These are phyloP conservation scores for Paratinospora sagittata DNA, from an alignment of 164 flowering plant genomes.

Conservation along the genomic window DNA sequence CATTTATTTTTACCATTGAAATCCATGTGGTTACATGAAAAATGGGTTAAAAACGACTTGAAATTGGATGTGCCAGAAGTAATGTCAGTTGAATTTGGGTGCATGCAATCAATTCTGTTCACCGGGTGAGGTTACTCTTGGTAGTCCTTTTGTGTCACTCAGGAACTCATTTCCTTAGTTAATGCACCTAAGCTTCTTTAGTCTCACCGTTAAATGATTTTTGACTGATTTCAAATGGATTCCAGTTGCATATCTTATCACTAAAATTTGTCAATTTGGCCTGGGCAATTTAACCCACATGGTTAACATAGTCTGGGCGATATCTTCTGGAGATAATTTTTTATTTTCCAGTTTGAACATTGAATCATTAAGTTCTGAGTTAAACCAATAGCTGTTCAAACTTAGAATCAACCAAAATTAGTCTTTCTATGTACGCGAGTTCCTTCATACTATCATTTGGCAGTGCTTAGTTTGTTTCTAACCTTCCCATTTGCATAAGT, in stretches of 20 bases:
- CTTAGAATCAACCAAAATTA: background rate
- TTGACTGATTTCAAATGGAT: background rate
- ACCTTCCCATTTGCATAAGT: background rate
- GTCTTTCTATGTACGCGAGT: background rate
- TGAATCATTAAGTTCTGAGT: background rate
- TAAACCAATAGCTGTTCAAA: background rate
- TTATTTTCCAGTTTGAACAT: background rate
- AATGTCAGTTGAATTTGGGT: too few relatives aligned
- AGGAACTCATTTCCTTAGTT: background rate
- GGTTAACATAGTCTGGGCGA: background rate
- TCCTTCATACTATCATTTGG: background rate
- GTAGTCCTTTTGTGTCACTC: background rate
- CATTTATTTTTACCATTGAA: too few relatives aligned
- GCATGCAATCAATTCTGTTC: background rate
- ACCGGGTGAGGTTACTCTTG: background rate
- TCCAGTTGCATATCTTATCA: background rate
- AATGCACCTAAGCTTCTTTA: background rate
- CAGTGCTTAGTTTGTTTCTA: background rate
- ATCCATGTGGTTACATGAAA: too few relatives aligned
- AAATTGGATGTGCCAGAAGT: too few relatives aligned
- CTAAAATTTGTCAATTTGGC: background rate
- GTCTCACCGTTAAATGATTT: background rate
- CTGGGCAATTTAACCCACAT: background rate
- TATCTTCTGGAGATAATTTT: background rate
- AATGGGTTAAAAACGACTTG: too few relatives aligned